These are phyloP conservation scores for Hyphopichia burtonii DNA, from an alignment of 1,139 yeast species.

Conservation along the genomic window DNA sequence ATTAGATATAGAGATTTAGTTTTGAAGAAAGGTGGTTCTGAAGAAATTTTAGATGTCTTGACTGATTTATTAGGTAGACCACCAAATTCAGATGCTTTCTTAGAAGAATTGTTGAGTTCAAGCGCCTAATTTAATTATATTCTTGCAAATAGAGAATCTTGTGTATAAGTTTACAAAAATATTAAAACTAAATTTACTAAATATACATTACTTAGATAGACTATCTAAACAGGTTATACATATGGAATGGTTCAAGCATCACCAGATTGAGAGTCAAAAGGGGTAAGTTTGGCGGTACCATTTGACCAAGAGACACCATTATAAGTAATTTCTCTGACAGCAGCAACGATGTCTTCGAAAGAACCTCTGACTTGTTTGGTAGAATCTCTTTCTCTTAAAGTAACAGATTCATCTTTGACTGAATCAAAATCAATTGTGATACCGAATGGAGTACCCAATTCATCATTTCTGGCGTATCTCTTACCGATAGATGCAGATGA, in stretches of 20 bases:
- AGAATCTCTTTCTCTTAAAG: constrained; percentile 97
- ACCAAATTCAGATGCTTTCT: constrained; percentile 71
- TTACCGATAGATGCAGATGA: constrained; percentile 98
- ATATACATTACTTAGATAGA: background rate
- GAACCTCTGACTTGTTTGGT: constrained; percentile 97
- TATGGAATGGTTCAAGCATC: constrained; percentile 16
- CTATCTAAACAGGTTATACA: background rate
- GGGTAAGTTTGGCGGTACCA: constrained; percentile 69
- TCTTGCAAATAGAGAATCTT: background rate
- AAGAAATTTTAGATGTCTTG: constrained; percentile 65
- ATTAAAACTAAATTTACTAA: background rate
- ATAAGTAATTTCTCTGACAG: constrained; percentile 75
- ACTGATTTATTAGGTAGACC: constrained; percentile 70
- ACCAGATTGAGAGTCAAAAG: constrained; percentile 55
- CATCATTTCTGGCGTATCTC: constrained; percentile 98
- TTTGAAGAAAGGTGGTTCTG: constrained; percentile 69
- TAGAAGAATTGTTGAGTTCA: constrained; percentile 48
- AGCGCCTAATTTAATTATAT: too few species aligned
- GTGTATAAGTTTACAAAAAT: background rate
- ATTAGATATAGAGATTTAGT: constrained; percentile 67
- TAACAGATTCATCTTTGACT: constrained; percentile 82
- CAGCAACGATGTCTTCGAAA: constrained; percentile 71
- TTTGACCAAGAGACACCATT: constrained; percentile 78
- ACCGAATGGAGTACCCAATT: constrained; percentile 99
- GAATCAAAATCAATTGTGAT: constrained; percentile 97